Conservation (phyloP, 2,329 filamentous ascomycete genomes). For the Phialemoniopsis sp. region DNA sequence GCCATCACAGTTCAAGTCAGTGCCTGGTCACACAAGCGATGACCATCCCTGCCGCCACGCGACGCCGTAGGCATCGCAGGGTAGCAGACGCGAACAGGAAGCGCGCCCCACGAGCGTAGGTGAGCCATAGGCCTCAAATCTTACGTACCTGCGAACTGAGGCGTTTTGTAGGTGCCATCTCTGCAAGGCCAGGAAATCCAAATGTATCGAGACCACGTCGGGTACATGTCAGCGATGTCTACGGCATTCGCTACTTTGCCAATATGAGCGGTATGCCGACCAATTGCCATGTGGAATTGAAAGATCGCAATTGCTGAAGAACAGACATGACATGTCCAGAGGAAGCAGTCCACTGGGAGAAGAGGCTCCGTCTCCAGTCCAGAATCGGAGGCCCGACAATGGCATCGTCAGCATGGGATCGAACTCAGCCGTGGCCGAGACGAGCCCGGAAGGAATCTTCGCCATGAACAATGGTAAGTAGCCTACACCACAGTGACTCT, state of each 20-base stretch:
- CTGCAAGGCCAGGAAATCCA: conserved; percentile 28
- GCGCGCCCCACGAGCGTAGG: conserved; percentile 19
- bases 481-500: conserved; percentile 3
- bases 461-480: background rate
- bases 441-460: no score
- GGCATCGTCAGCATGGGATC: conserved; percentile 3
- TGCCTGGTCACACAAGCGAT: no score
- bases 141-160: no score
- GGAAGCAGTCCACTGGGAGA: background rate
- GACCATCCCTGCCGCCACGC: background rate
- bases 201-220: conserved; percentile 20
- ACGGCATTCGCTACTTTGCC: conserved; percentile 13
- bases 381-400: no score
- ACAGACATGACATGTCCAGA: background rate
- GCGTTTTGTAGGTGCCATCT: conserved; percentile 16
- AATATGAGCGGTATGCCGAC: conserved; percentile 2
- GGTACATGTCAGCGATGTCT: conserved; percentile 22
- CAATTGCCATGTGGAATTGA: no score
- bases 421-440: conserved; percentile 4
- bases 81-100: conserved; percentile 27
- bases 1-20: no score
- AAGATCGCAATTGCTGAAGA: background rate
- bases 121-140: no score
- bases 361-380: background rate
- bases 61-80: conserved; percentile 14